Base-by-base conservation (phyloP, 371 early-diverging fungal species). In the Mucor racemosus region DNA sequence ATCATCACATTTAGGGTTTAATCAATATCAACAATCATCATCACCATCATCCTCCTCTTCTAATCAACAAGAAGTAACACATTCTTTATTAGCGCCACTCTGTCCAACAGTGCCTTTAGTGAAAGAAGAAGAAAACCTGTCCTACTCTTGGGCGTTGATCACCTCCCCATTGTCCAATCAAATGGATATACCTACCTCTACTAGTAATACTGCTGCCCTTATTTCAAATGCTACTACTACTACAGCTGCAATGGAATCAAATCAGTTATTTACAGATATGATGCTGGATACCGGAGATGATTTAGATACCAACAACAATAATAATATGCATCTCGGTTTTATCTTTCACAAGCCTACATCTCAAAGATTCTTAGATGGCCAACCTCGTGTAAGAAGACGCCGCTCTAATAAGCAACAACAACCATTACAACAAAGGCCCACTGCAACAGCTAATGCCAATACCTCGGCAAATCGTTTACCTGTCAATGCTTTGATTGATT, bases 111-210 rank as follows among this genome's bases (percentile, higher is more conserved):
- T 56, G 10, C 64, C 56, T 36, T 21, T 31, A 26, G 19, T 50
- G 19, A 35, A 46, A n/a, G 58, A 50, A 21, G 71, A 65, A 41
- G 66, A 70, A 58, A 41, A 62, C 41, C 31, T 61, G 58, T 64
- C 72, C 64, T 48, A 67, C 58, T 66, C 71, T 5, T 76, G 70
- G 74, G 76, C 76, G 26, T 48, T 72, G 63, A 65, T 73, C 58
- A 71, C 69, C 35, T 71, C 74, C n/a, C 67, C 73, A 31, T 26
- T 58, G 3, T 1, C 54, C 54, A 72, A 67, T 54, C 64, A 72
- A 17, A 38, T 53, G n/a, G 59, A 67, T 14, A 34, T 69, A 13
- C 41, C 58, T 63, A 38, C 31, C n/a, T 19, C 31, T 7, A 34
- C 21, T 63, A 7, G 10, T 8, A 26, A 26, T 50, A 19, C 50